Conservation (phyloP, 441 rosid species). For the Viola pubescens region DNA sequence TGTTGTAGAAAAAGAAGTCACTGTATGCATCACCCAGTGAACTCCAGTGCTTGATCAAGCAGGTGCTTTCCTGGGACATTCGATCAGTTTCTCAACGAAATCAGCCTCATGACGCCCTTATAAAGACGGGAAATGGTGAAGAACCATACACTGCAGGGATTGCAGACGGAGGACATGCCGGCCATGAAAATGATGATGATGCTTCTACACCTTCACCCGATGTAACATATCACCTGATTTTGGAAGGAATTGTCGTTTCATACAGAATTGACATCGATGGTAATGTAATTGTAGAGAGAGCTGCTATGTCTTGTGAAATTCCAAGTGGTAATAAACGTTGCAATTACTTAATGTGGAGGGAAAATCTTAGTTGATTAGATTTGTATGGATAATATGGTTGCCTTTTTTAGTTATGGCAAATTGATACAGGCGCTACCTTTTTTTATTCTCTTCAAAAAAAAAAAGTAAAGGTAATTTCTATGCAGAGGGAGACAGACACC, state of each 20-base stretch:
- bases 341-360: conserved; percentile 28
- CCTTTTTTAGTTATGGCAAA: no score
- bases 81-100: conserved; percentile 76
- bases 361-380: conserved; percentile 12
- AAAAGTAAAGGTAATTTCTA: no score
- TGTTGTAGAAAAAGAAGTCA: conserved; percentile 52
- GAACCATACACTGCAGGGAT: conserved; percentile 15
- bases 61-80: conserved; percentile 89
- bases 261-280: conserved; percentile 50
- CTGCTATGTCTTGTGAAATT: conserved; percentile 20
- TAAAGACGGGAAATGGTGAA: conserved; percentile 10
- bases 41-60: conserved; percentile 48
- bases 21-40: conserved; percentile 61
- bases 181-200: conserved; percentile 3
- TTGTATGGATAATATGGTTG: no score
- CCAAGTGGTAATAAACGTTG: conserved; percentile 15
- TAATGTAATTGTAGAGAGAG: conserved; percentile 51
- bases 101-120: conserved; percentile 34
- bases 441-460: no score
- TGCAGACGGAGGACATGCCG: conserved; percentile 20
- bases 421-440: no score
- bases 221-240: conserved; percentile 50
- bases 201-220: conserved; percentile 12
- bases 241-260: conserved; percentile 68
- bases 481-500: no score